These are phyloP conservation scores for Fonsecaea pugnacius DNA, from an alignment of 2,329 filamentous ascomycete genomes.

Conservation along the genomic window DNA sequence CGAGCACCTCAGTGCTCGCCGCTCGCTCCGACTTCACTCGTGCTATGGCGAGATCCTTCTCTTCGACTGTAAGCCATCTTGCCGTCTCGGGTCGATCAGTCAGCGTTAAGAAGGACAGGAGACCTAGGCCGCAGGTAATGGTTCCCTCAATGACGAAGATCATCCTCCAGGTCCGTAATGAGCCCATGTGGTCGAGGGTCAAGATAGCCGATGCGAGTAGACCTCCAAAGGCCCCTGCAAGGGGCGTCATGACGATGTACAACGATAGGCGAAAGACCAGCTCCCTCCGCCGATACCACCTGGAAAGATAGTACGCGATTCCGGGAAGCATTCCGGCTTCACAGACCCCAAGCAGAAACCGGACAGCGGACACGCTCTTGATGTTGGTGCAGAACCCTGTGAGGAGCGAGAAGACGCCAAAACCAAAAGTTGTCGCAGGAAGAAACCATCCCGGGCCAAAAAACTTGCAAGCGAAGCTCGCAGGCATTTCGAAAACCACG, in stretches of 20 bases:
- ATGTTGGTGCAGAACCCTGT: slow-evolving; percentile 68
- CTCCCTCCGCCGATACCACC: slow-evolving; percentile 66
- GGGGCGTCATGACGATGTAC: slow-evolving; percentile 71
- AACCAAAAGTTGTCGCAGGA: slow-evolving; percentile 64
- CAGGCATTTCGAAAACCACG: slow-evolving; percentile 73
- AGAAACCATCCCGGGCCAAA: slow-evolving; percentile 75
- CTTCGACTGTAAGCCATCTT: slow-evolving; percentile 66
- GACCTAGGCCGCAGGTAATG: slow-evolving; percentile 60
- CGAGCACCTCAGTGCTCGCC: slow-evolving; percentile 64
- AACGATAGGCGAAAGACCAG: slow-evolving; percentile 68
- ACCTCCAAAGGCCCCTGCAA: slow-evolving; percentile 73
- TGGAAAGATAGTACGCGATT: slow-evolving; percentile 67
- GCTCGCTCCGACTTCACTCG: slow-evolving; percentile 72
- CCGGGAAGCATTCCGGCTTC: slow-evolving; percentile 76
- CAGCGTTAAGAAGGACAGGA: slow-evolving; percentile 66
- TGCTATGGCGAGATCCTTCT: slow-evolving; percentile 68
- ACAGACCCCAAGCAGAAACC: slow-evolving; percentile 64
- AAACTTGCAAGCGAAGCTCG: slow-evolving; percentile 70
- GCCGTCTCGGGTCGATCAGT: slow-evolving; percentile 72
- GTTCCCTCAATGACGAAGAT: slow-evolving; percentile 74
- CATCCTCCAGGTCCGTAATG: slow-evolving; percentile 66
- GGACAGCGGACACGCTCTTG: slow-evolving; percentile 60
- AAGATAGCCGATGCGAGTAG: slow-evolving; percentile 69
- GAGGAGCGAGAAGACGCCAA: slow-evolving; percentile 66
- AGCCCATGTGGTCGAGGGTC: slow-evolving; percentile 63